Conservation (phyloP, 495 filamentous ascomycete genomes). For the Bathelium albidoporum region DNA sequence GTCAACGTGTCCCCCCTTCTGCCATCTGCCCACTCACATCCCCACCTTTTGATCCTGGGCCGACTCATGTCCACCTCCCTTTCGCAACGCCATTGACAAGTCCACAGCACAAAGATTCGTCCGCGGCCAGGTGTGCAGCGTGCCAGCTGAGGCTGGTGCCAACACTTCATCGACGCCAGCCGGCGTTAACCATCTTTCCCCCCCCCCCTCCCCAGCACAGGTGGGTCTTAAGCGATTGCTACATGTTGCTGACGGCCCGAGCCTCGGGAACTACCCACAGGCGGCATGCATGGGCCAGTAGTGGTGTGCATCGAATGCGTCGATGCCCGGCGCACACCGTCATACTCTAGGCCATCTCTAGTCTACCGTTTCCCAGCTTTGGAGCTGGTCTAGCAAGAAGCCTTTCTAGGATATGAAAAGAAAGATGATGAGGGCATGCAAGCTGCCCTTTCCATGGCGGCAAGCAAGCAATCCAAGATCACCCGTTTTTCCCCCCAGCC, state of each 20-base stretch:
- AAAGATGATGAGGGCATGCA: background rate
- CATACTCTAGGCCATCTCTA: constrained; percentile 2
- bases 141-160: constrained; percentile 4
- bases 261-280: constrained; percentile 3
- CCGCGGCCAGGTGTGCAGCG: background rate
- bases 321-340: background rate
- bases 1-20: constrained; percentile 2
- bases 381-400: background rate
- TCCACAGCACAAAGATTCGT: background rate
- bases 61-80: background rate
- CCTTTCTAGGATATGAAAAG: background rate
- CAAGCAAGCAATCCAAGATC: constrained; percentile 3
- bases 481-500: background rate
- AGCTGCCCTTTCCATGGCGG: background rate
- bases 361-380: background rate
- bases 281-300: constrained; percentile 2
- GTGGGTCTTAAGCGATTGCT: constrained; percentile 5
- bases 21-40: background rate
- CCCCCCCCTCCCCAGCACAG: background rate
- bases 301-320: constrained; percentile 5
- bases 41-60: background rate
- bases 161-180: background rate
- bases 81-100: background rate
- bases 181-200: background rate
- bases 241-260: constrained; percentile 5